These are phyloP conservation scores for Elsinoe arachidis DNA, from an alignment of 2,329 filamentous ascomycete genomes.

Conservation along the genomic window DNA sequence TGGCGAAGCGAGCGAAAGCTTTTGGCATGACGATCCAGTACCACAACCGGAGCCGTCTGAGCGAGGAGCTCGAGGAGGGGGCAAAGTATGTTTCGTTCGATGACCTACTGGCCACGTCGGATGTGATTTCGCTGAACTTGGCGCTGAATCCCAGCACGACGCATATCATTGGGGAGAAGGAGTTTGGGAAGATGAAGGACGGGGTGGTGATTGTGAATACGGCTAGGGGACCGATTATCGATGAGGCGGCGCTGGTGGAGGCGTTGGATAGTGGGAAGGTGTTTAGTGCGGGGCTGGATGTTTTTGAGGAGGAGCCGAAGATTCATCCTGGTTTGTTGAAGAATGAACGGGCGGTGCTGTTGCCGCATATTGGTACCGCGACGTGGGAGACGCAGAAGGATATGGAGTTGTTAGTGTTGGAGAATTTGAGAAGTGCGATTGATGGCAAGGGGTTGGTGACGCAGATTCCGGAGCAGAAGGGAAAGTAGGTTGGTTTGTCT, in stretches of 20 bases:
- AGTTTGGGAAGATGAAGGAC: slow-evolving; percentile 48
- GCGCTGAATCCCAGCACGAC: slow-evolving; percentile 43
- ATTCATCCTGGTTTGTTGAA: slow-evolving; percentile 44
- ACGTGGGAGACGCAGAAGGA: slow-evolving; percentile 54
- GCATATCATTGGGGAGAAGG: slow-evolving; percentile 44
- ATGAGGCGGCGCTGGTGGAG: slow-evolving; percentile 47
- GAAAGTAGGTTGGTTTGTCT: slow-evolving; percentile 19
- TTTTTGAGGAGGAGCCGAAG: slow-evolving; percentile 50
- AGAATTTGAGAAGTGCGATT: slow-evolving; percentile 49
- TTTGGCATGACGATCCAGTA: slow-evolving; percentile 53
- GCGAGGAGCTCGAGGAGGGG: slow-evolving; percentile 34
- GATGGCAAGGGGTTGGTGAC: slow-evolving; percentile 51
- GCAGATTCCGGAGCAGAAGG: slow-evolving; percentile 52
- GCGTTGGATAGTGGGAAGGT: slow-evolving; percentile 48
- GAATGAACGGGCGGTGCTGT: slow-evolving; percentile 43
- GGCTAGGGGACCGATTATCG: slow-evolving; percentile 48
- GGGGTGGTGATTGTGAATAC: slow-evolving; percentile 51
- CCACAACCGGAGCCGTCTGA: slow-evolving; percentile 43
- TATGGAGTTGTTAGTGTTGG: slow-evolving; percentile 52
- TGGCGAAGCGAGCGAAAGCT: slow-evolving; percentile 40
- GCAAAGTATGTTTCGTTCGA: slow-evolving; percentile 50
- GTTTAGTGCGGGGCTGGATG: slow-evolving; percentile 47
- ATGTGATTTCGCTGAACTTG: slow-evolving; percentile 48
- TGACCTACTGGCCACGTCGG: slow-evolving; percentile 44
- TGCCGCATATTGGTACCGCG: slow-evolving; percentile 53